Percentiles rank a stretch among this genome's conserved stretches.
Conservation (phyloP, 345 rosid species). For the Arabidopsis suecica region DNA sequence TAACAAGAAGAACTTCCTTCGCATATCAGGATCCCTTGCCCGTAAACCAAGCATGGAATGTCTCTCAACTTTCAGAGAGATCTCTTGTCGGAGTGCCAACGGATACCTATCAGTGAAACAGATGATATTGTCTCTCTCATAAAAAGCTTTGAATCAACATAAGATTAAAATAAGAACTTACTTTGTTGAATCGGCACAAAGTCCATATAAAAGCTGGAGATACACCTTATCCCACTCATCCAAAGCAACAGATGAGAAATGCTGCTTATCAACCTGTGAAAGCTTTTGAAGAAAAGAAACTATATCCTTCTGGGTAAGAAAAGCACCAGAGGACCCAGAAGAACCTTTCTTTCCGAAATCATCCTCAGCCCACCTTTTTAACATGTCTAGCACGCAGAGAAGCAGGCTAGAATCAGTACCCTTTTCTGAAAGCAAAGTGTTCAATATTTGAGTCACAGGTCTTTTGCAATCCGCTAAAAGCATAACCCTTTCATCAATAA, state of each 20-base stretch:
- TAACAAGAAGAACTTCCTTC: slow-evolving; percentile 81
- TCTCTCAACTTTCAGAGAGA: slow-evolving; percentile 93
- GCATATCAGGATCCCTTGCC: slow-evolving; percentile 88
- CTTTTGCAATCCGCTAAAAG: slow-evolving; percentile 82
- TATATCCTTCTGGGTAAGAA: slow-evolving; percentile 76
- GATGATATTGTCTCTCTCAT: slow-evolving; percentile 41
- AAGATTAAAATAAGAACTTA: slow-evolving; percentile 46
- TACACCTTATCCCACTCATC: slow-evolving; percentile 95
- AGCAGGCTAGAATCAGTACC: slow-evolving; percentile 89
- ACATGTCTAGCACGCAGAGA: slow-evolving; percentile 78
- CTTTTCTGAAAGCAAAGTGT: slow-evolving; percentile 81
- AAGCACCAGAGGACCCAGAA: slow-evolving; percentile 54
- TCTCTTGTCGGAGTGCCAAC: slow-evolving; percentile 75
- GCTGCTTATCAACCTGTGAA: slow-evolving; percentile 90
- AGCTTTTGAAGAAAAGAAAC: slow-evolving; percentile 86
- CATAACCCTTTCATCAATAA: slow-evolving; percentile 90
- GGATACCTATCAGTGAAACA: slow-evolving; percentile 62
- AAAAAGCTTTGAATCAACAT: slow-evolving; percentile 5
- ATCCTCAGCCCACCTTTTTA: slow-evolving; percentile 90
- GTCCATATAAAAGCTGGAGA: slow-evolving; percentile 90
- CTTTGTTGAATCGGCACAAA: slow-evolving; percentile 87
- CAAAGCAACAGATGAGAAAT: slow-evolving; percentile 61
- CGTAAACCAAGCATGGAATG: slow-evolving; percentile 96
- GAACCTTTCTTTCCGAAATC: slow-evolving; percentile 62
- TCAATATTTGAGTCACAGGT: slow-evolving; percentile 70